A percentile compares a stretch with the other conserved stretches of the same genome.
Evolutionary conservation across 2,329 filamentous ascomycete species (phyloP).

Genomic region (Stagonosporopsis chrysanthemi): DNA sequence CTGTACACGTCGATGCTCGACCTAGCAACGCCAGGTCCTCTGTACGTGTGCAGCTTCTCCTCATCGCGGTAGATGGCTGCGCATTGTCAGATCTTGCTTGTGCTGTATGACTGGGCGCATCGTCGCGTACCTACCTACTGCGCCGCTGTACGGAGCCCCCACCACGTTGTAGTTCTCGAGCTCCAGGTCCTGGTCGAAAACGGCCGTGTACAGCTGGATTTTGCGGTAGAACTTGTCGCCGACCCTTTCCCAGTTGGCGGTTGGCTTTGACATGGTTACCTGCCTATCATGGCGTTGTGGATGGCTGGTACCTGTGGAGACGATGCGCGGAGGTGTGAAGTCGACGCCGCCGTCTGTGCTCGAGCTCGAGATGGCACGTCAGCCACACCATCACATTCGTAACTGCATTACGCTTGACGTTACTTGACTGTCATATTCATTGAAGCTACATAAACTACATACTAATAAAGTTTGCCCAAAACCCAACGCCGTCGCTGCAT

Average conservation of each 20-base stretch:
- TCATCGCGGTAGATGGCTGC: slow-evolving; percentile 89
- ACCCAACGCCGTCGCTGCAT: slow-evolving; percentile 44
- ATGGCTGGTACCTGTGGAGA: slow-evolving; percentile 1
- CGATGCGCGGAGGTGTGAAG: slow-evolving; percentile 16
- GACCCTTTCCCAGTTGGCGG: slow-evolving; percentile 92
- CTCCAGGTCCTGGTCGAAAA: slow-evolving; percentile 93
- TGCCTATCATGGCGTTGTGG: slow-evolving; percentile 24
- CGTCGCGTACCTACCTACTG: slow-evolving; percentile 71
- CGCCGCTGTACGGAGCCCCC: slow-evolving; percentile 91
- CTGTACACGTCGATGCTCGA: slow-evolving; percentile 94
- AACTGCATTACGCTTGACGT: not conserved
- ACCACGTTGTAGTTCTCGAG: slow-evolving; percentile 92
- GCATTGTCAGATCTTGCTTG: not conserved
- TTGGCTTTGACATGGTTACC: slow-evolving; percentile 63
- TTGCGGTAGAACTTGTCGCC: slow-evolving; percentile 96
- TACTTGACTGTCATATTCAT: not conserved
- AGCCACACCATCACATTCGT: slow-evolving; percentile 6
- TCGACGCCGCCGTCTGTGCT: slow-evolving; percentile 20
- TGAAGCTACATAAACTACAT: slow-evolving; percentile 17
- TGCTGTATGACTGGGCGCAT: not conserved
- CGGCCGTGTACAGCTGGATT: slow-evolving; percentile 86
- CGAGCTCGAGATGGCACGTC: slow-evolving; percentile 18
- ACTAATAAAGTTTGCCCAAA: slow-evolving; percentile 1
- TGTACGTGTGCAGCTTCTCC: slow-evolving; percentile 79
- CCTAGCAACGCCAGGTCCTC: slow-evolving; percentile 74